These are phyloP conservation scores for Austropuccinia psidii DNA, from an alignment of 1,284 basidiomycete genomes.

Conservation along the genomic window DNA sequence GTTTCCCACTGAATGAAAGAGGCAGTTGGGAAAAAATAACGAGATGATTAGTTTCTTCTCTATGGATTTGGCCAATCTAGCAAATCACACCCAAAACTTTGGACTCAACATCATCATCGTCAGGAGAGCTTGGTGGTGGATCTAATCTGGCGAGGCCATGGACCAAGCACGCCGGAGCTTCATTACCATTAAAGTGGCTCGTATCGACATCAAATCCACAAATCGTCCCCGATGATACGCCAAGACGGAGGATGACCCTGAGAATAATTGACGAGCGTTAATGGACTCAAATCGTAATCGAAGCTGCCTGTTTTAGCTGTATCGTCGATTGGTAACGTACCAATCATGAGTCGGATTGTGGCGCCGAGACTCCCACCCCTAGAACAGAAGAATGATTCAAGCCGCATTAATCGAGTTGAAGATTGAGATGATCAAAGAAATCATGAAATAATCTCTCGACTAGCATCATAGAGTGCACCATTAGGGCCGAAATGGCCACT, in stretches of 20 bases:
- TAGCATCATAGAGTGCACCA: conserved; percentile 71
- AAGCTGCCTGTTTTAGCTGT: neutral
- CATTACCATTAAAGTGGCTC: conserved; percentile 91
- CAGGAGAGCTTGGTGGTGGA: neutral
- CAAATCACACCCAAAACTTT: too few species aligned
- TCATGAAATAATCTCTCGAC: neutral
- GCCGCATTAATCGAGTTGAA: too few species aligned
- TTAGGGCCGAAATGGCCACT: conserved; percentile 94
- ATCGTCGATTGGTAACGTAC: conserved; percentile 51
- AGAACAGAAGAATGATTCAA: neutral
- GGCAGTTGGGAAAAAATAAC: neutral
- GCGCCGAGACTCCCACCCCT: conserved; percentile 82
- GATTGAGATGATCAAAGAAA: neutral
- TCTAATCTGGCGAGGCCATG: neutral
- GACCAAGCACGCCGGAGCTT: conserved; percentile 50
- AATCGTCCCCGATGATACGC: conserved; percentile 61
- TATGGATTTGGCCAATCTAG: too few species aligned
- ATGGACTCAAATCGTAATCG: neutral
- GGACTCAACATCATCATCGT: conserved; percentile 3
- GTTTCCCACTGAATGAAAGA: conserved; percentile 40
- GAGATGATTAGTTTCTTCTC: too few species aligned
- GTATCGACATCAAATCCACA: conserved; percentile 93
- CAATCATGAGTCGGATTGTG: conserved; percentile 87
- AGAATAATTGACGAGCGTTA: neutral
- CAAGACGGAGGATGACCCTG: conserved; percentile 85